Evolutionary conservation across 202 grass and related monocot genomes (phyloP).

Genomic region (Brachypodium distachyon): DNA sequence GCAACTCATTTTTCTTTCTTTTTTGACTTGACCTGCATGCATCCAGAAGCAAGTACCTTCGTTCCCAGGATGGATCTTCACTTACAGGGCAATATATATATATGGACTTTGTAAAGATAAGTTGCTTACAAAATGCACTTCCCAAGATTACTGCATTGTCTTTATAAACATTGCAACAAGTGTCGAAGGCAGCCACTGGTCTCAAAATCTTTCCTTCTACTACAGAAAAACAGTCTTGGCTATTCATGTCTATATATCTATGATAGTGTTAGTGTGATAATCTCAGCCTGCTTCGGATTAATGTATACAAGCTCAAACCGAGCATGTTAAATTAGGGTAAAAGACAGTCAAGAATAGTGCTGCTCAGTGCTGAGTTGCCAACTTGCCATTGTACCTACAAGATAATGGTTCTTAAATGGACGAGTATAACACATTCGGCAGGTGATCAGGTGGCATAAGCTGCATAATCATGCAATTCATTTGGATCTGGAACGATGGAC

Average conservation of each 20-base stretch:
- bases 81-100: neutral
- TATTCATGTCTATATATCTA: neutral
- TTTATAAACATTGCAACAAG: constrained; percentile 1
- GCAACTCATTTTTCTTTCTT: too few species aligned
- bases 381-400: neutral
- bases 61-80: neutral
- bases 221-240: neutral
- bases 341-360: neutral
- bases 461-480: constrained; percentile 29
- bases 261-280: neutral
- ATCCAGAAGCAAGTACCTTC: neutral
- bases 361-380: neutral
- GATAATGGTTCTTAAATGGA: neutral
- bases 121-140: neutral
- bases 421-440: neutral
- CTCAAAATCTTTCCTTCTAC: neutral
- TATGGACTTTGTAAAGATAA: neutral
- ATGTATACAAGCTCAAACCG: neutral
- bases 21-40: neutral
- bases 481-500: constrained; percentile 32
- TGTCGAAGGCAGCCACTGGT: neutral
- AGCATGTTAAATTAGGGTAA: neutral
- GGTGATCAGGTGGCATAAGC: constrained; percentile 38
- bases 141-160: neutral
- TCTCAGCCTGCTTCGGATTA: neutral